Percentiles rank a stretch among this genome's conserved stretches.
Evolutionary conservation across 2,329 filamentous ascomycete genomes (phyloP).

Genomic region (Fusarium sarcochroum): DNA sequence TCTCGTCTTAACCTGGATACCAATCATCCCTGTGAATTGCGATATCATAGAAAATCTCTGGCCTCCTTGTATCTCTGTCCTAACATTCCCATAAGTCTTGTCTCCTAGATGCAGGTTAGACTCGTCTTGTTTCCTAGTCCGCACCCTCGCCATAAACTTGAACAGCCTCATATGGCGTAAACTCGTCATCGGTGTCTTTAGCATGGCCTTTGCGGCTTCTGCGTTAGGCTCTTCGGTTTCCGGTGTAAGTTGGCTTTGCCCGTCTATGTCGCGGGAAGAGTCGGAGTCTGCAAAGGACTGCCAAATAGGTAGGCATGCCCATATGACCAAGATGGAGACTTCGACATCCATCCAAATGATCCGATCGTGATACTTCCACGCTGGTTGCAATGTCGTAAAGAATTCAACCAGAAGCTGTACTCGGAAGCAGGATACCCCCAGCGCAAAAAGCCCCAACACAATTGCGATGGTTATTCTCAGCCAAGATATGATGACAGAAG

Average conservation of each 20-base stretch:
- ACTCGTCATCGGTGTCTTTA: constrained; percentile 14
- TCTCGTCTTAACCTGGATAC: constrained; percentile 45
- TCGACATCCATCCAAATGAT: constrained; percentile 62
- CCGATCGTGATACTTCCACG: constrained; percentile 58
- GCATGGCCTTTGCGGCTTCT: constrained; percentile 2
- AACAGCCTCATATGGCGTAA: constrained; percentile 1
- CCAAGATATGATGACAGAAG: constrained; percentile 60
- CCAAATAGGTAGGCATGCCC: constrained; percentile 59
- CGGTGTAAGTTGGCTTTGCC: constrained; percentile 36
- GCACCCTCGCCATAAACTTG: constrained; percentile 12
- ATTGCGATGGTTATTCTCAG: constrained; percentile 60
- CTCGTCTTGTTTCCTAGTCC: constrained; percentile 46
- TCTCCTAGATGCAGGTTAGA: constrained; percentile 50
- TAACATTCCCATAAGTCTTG: constrained; percentile 50
- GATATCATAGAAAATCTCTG: constrained; percentile 47
- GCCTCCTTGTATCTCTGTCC: constrained; percentile 50
- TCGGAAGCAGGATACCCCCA: constrained; percentile 55
- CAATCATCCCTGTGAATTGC: constrained; percentile 37
- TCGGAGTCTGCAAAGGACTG: constrained; percentile 24
- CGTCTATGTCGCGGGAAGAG: constrained; percentile 5
- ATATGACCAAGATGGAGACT: constrained; percentile 58
- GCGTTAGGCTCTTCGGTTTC: constrained; percentile 7
- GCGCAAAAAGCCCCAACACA: constrained; percentile 59
- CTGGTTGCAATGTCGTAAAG: constrained; percentile 55
- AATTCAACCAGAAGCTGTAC: constrained; percentile 52